Evolutionary conservation across 345 rosid species (phyloP), one percentile per base, ranked within the genome.

Genomic region (Dimocarpus longan): DNA sequence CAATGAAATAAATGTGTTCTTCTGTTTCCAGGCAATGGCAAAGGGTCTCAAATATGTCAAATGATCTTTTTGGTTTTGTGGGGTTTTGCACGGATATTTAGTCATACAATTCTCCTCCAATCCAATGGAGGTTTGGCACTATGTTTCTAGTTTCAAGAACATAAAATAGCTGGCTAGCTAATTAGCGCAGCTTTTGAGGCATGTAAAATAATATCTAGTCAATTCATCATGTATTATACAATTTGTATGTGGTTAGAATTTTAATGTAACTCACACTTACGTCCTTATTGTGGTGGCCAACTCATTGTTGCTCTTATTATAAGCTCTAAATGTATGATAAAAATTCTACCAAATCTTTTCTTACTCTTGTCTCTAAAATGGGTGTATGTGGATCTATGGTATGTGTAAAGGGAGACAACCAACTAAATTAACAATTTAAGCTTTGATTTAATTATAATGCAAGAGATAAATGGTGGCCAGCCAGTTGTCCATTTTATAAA

Each of bases 281-380:
- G 71, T 76, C 76, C 40, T 6, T 74, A 54, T 59, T 78, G 15
- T 59, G 67, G 76, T 60, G 82, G 82, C 81, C 81, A 83, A 80
- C 82, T 78, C 44, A 79, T 69, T 76, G 66, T 75, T 75, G 43
- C 32, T 52, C 63, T 82, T 70, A 66, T 15, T 63, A 75, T 78
- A 72, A 67, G 24, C 83, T 60, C 70, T 71, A 75, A 73, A 11
- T 15, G 65, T 43, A 40, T 22, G 18, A 75, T 63, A 66, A 68
- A 68, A 50, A 22, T 60, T 60, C 54, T 60, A 52, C 39, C 54
- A 76, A 40, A 80, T 75, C 76, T 77, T 63, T 75, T 26, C 19
- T 11, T 42, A 42, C 48, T 43, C 73, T 24, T 83, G 88, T 90
- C 88, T 73, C 78, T 48, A 12, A 81, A 84, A 87, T 75, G 84